Evolutionary conservation across 2,329 filamentous ascomycete genomes (phyloP), one percentile per base, ranked within the genome.

Genomic region (Sporothrix euskadiensis): DNA sequence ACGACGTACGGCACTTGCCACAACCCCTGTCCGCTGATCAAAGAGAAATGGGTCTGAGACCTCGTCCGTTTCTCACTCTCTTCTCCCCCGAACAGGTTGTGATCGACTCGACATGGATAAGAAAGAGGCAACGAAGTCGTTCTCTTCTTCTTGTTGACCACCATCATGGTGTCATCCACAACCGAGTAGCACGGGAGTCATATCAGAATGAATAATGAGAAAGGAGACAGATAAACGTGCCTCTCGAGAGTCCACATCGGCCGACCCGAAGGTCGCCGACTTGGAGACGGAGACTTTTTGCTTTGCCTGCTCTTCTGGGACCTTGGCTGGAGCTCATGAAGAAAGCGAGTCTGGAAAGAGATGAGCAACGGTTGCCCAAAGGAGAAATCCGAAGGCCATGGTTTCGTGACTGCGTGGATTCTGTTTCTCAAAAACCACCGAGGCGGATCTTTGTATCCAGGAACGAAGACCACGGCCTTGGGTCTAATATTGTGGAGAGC

Each of bases 401-500:
- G 12, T 26, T 56, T 56, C 14, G 12, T 44, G 41, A 14, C 7
- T 49, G 12, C 12, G 44, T 49, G 44, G 44, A 16, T 19, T 49
- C 14, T 19, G 12, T 26, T 30, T 59, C 56, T 32, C 57, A 16
- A 30, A 41, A 44, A 22, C 39, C 22, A 19, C 61, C n/a, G 61
- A 66, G 61, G 22, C 61, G 39, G 61, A 47, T 66, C 61, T 66
- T 39, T 47, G n/a, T 47, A 44, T 65, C 59, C 59, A 44, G 35
- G 30, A 8, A 6, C 57, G 57, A 12, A 49, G 14, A 49, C 44
- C 44, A 61, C 39, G 35, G 59, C 19, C 35, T 44, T 39, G 59
- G 59, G 59, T 65, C 59, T 32, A 8, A 2, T 26, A 10, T 3
- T 30, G 61, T 66, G 61, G 61, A 47, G 61, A 61, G 61, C 9